Percentiles rank a stretch among this genome's conserved stretches.
Evolutionary conservation across 2,329 filamentous ascomycete species (phyloP).

Genomic region (Penicillium glabrum): DNA sequence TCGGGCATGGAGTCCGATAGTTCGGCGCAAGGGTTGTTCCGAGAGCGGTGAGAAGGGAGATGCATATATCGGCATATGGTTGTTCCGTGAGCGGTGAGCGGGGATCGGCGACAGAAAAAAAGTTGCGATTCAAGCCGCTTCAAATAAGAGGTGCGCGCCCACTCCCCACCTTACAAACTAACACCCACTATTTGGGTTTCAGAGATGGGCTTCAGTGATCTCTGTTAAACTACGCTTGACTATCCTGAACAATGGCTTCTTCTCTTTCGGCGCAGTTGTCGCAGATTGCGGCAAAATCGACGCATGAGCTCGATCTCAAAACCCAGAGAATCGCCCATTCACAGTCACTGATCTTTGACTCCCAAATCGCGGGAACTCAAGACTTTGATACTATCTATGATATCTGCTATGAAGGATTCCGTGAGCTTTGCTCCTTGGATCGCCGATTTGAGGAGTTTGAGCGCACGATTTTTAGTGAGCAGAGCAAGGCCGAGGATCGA

Average conservation of each 20-base stretch:
- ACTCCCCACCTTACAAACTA: neutral
- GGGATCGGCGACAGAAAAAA: constrained; percentile 27
- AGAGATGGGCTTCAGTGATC: constrained; percentile 13
- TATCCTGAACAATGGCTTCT: constrained; percentile 66
- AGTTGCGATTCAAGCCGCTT: constrained; percentile 22
- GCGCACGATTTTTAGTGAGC: constrained; percentile 83
- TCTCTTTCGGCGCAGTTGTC: constrained; percentile 92
- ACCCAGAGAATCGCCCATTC: constrained; percentile 89
- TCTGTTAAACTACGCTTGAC: constrained; percentile 1
- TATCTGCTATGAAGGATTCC: constrained; percentile 84
- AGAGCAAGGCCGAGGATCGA: constrained; percentile 86
- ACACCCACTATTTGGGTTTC: neutral
- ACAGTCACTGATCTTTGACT: constrained; percentile 92
- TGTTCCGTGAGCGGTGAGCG: constrained; percentile 18
- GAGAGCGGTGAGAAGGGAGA: neutral
- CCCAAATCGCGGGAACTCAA: constrained; percentile 78
- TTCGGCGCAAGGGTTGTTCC: neutral
- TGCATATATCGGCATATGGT: constrained; percentile 27
- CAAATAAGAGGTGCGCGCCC: constrained; percentile 10
- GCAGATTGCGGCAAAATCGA: constrained; percentile 85
- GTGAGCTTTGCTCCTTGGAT: constrained; percentile 88
- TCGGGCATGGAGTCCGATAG: neutral
- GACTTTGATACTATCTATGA: constrained; percentile 86
- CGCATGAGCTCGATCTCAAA: constrained; percentile 86
- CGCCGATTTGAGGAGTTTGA: constrained; percentile 72